Percentiles rank a stretch among this genome's conserved stretches.
Evolutionary conservation across 1,284 basidiomycete genomes (phyloP).

Genomic region (Phylloboletellus chloephorus): DNA sequence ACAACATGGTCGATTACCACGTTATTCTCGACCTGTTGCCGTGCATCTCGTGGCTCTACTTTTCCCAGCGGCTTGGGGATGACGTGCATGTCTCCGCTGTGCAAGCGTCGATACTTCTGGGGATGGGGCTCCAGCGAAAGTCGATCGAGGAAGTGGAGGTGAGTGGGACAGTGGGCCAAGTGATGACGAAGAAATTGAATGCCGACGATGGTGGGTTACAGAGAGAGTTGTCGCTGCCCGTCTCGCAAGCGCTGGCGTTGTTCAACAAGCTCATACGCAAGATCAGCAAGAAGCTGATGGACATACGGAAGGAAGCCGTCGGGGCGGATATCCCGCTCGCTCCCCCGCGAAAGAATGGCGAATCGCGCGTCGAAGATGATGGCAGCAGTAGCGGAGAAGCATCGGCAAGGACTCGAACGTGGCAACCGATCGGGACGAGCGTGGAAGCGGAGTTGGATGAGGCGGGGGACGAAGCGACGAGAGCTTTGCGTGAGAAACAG

Average conservation of each 20-base stretch:
- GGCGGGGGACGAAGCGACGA: constrained; percentile 56
- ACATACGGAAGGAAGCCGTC: constrained; percentile 78
- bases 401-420: constrained; percentile 26
- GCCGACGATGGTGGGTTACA: constrained; percentile 26
- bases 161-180: constrained; percentile 15
- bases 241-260: constrained; percentile 84
- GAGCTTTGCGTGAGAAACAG: constrained; percentile 60
- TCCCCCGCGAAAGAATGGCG: constrained; percentile 15
- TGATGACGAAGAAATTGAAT: constrained; percentile 6
- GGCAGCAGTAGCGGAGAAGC: constrained; percentile 21
- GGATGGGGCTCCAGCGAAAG: constrained; percentile 90
- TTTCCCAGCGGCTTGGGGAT: constrained; percentile 66
- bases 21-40: constrained; percentile 93
- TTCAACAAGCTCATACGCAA: constrained; percentile 91
- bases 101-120: constrained; percentile 84
- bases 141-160: constrained; percentile 86
- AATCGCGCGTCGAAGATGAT: constrained; percentile 7
- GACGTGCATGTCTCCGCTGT: constrained; percentile 72
- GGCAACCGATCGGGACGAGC: constrained; percentile 49
- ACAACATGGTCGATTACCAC: constrained; percentile 95
- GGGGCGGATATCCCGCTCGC: constrained; percentile 47
- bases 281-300: constrained; percentile 73
- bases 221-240: constrained; percentile 77
- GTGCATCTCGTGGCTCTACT: constrained; percentile 75
- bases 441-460: constrained; percentile 67